A percentile compares a stretch with the other conserved stretches of the same genome.
Evolutionary conservation across 2,329 filamentous ascomycete species (phyloP).

Genomic region (Orbilia ellipsospora): DNA sequence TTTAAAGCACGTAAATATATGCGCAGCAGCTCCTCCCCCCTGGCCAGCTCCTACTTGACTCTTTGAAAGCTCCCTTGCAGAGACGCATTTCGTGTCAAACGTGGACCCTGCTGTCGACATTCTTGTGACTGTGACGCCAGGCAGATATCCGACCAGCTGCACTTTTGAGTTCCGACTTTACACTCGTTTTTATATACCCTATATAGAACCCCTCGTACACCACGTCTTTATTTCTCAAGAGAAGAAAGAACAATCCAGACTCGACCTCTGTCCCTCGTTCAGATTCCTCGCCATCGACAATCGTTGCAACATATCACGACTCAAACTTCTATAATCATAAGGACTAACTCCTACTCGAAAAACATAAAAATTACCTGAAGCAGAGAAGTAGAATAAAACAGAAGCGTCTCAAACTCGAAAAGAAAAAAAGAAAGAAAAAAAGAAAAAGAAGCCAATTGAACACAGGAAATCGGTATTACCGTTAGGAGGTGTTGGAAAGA

Average conservation of each 20-base stretch:
- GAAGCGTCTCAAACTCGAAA: background rate
- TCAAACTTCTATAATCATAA: background rate
- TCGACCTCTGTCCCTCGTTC: conserved; percentile 4
- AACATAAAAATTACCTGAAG: background rate
- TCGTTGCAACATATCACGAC: background rate
- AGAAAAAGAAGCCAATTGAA: conserved; percentile 15
- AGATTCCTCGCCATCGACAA: background rate
- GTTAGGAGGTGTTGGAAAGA: conserved; percentile 9
- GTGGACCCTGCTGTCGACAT: conserved; percentile 30
- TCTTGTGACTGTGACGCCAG: conserved; percentile 21
- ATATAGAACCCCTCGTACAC: background rate
- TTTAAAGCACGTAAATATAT: conserved; percentile 24
- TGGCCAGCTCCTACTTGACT: conserved; percentile 39
- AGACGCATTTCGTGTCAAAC: conserved; percentile 49
- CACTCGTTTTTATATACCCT: conserved; percentile 18
- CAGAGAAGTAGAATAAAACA: too few relatives aligned
- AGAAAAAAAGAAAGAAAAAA: background rate
- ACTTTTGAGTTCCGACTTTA: conserved; percentile 40
- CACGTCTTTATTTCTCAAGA: background rate
- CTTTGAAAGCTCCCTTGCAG: conserved; percentile 46
- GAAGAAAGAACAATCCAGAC: conserved; percentile 13
- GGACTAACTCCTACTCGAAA: background rate
- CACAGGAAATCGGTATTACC: conserved; percentile 2
- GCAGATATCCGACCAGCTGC: conserved; percentile 38
- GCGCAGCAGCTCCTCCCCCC: conserved; percentile 17